phyloP scores from a whole-genome alignment of 148 eudicot species.

The Vaccinium darrowii region DNA sequence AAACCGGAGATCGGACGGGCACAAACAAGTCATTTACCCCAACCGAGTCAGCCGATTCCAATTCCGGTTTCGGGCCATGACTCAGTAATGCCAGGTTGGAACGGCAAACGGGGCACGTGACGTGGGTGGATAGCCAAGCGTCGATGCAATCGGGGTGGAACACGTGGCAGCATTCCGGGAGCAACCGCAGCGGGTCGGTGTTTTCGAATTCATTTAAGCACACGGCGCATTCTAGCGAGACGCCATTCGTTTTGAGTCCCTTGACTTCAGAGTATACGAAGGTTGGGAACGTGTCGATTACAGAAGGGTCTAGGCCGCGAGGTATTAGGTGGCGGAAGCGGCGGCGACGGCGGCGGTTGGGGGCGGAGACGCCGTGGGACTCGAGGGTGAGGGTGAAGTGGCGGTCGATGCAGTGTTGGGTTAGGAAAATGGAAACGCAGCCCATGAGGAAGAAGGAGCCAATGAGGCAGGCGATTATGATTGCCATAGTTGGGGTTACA shows the following conservation, averaged over 20 bases:
- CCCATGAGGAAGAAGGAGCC: constrained; percentile 31
- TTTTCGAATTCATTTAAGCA: constrained; percentile 48
- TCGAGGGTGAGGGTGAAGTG: not conserved
- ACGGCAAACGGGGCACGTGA: constrained; percentile 59
- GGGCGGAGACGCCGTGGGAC: constrained; percentile 2
- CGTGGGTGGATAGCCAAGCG: constrained; percentile 41
- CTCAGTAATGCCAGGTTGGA: constrained; percentile 19
- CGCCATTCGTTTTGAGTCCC: constrained; percentile 29
- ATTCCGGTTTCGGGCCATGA: not conserved
- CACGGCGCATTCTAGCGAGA: constrained; percentile 49
- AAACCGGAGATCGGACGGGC: not conserved
- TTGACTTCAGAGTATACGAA: constrained; percentile 44
- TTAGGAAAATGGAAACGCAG: constrained; percentile 29
- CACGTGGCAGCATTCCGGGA: constrained; percentile 55
- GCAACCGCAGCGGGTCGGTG: constrained; percentile 29
- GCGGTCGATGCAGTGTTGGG: constrained; percentile 29
- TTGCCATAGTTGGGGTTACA: constrained; percentile 24
- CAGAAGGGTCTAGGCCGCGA: constrained; percentile 35
- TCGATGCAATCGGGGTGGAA: constrained; percentile 51
- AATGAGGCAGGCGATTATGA: constrained; percentile 35
- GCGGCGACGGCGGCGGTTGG: not conserved
- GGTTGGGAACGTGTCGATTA: constrained; percentile 39
- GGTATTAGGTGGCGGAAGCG: not conserved
- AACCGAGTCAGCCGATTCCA: not conserved
- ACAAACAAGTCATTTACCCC: not conserved